Evolutionary conservation across 306 rosid genomes (phyloP).

Genomic region (Lagenaria siceraria): DNA sequence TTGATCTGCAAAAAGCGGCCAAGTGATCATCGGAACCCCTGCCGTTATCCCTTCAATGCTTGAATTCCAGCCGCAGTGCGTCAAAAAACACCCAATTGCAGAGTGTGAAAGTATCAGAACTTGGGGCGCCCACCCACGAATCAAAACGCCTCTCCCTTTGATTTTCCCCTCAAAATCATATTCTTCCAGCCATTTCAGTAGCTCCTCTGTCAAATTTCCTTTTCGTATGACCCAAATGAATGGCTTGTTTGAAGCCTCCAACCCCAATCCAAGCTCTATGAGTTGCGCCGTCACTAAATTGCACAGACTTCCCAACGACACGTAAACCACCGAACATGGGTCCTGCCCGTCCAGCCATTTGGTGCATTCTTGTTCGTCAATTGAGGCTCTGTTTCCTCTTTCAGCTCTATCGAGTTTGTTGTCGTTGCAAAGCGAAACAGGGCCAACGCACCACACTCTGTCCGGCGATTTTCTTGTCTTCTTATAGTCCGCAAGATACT

Average conservation of each 20-base stretch:
- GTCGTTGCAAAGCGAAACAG: too few relatives aligned
- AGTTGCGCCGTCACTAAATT: conserved; percentile 3
- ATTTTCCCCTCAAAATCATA: conserved; percentile 7
- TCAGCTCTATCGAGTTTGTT: too few relatives aligned
- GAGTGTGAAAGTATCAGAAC: conserved; percentile 18
- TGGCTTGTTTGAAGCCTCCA: conserved; percentile 21
- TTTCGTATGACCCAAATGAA: conserved; percentile 20
- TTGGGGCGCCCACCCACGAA: conserved; percentile 23
- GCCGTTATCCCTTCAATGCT: conserved; percentile 35
- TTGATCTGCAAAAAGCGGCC: conserved; percentile 54
- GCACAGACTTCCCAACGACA: not conserved
- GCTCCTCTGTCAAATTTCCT: not conserved
- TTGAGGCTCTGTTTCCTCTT: too few relatives aligned
- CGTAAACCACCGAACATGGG: too few relatives aligned
- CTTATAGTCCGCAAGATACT: too few relatives aligned
- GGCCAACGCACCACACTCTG: too few relatives aligned
- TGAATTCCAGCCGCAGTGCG: conserved; percentile 73
- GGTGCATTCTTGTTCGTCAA: too few relatives aligned
- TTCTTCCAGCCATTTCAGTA: conserved; percentile 13
- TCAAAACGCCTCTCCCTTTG: conserved; percentile 6
- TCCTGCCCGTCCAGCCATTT: too few relatives aligned
- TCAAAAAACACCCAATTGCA: conserved; percentile 44
- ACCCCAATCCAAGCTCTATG: conserved; percentile 21
- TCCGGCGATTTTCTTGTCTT: too few relatives aligned
- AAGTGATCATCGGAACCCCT: conserved; percentile 44